phyloP scores from a whole-genome alignment of 2,329 filamentous ascomycete genomes.

The Capronia americana region DNA sequence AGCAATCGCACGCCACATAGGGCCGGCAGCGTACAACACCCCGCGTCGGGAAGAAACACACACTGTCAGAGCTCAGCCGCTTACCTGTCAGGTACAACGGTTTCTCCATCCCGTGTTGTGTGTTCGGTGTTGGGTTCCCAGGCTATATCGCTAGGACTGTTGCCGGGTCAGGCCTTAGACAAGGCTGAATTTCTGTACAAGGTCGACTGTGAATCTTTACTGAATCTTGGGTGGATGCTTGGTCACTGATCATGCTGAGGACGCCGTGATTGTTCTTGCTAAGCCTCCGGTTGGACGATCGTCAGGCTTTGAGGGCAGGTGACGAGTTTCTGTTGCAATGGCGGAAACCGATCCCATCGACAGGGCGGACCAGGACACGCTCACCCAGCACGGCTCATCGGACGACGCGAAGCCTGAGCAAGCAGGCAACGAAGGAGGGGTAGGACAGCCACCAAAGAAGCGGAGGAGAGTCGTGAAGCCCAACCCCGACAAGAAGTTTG shows the following conservation, averaged over 20 bases:
- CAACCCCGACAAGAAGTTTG: conserved; percentile 64
- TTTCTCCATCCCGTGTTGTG: neutral
- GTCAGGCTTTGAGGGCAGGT: conserved; percentile 7
- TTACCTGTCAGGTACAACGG: neutral
- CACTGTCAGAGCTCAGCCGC: neutral
- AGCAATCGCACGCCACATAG: neutral
- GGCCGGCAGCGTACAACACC: neutral
- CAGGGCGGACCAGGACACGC: conserved; percentile 25
- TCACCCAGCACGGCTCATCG: conserved; percentile 20
- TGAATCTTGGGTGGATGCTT: conserved; percentile 3
- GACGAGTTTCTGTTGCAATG: conserved; percentile 22
- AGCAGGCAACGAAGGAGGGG: conserved; percentile 3
- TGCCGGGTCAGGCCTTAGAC: neutral
- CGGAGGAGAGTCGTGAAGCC: conserved; percentile 54
- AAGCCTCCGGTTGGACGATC: neutral
- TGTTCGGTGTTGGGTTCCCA: neutral
- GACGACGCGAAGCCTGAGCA: conserved; percentile 20
- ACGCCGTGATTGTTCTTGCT: conserved; percentile 19
- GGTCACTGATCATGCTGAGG: conserved; percentile 18
- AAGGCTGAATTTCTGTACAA: neutral
- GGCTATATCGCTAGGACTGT: neutral
- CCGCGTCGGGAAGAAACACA: neutral
- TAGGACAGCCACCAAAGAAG: conserved; percentile 45
- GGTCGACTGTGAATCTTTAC: conserved; percentile 8
- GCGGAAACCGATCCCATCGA: conserved; percentile 25